Conservation (phyloP, 176 grass and related monocot species). For the Zizania latifolia region DNA sequence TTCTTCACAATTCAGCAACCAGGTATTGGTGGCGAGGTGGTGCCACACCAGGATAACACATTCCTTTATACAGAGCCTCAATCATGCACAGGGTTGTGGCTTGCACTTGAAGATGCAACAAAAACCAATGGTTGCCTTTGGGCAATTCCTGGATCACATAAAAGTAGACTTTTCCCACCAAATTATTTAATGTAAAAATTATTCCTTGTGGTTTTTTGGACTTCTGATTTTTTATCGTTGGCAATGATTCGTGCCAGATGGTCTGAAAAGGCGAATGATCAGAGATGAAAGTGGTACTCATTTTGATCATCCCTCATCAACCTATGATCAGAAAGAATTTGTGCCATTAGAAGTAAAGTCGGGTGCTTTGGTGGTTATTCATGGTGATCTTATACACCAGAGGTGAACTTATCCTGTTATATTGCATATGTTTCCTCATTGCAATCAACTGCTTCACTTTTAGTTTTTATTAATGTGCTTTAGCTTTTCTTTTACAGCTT, state of each 20-base stretch:
- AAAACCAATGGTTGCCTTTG: constrained; percentile 75
- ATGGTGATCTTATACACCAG: constrained; percentile 92
- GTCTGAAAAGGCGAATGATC: constrained; percentile 71
- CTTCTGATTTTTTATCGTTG: background rate
- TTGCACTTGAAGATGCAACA: constrained; percentile 90
- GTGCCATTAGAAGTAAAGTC: constrained; percentile 85
- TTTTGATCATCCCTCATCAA: constrained; percentile 60
- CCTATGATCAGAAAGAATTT: constrained; percentile 68
- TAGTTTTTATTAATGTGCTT: constrained; percentile 12
- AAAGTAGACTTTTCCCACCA: constrained; percentile 39
- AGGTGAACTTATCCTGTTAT: constrained; percentile 45
- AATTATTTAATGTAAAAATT: background rate
- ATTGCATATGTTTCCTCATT: background rate
- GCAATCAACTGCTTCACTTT: constrained; percentile 10
- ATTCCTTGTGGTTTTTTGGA: background rate
- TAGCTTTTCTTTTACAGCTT: constrained; percentile 51
- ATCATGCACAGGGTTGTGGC: constrained; percentile 89
- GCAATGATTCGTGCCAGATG: constrained; percentile 39
- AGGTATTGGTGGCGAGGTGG: constrained; percentile 95
- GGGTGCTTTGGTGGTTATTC: constrained; percentile 80
- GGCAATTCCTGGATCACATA: constrained; percentile 83
- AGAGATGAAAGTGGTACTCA: constrained; percentile 78
- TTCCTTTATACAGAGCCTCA: constrained; percentile 79
- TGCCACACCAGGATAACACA: constrained; percentile 91
- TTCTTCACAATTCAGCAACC: constrained; percentile 62